A percentile compares a stretch with the other conserved stretches of the same genome.
Conservation (phyloP, 2,329 filamentous ascomycete species). For the Fusarium chuoi region DNA sequence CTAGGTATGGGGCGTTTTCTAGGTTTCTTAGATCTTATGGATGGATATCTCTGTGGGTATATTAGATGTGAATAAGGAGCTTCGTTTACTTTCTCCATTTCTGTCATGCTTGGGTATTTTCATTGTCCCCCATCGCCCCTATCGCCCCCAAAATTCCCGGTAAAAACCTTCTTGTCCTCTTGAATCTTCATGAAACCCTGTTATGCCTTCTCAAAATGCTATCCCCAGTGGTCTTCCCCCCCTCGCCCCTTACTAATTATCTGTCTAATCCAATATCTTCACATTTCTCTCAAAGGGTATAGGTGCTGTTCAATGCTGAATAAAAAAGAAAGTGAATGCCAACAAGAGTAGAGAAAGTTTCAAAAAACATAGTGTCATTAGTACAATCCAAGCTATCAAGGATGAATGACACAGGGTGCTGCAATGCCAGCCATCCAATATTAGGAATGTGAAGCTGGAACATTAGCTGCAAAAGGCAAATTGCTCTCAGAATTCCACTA, state of each 20-base stretch:
- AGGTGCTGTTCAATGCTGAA: conserved; percentile 8
- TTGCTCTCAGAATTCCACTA: neutral
- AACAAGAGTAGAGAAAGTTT: neutral
- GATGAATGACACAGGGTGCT: neutral
- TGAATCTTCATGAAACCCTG: neutral
- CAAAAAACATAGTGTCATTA: neutral
- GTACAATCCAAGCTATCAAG: neutral
- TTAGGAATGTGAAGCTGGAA: conserved; percentile 9
- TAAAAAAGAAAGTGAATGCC: neutral
- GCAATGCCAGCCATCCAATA: conserved; percentile 1
- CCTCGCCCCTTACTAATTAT: neutral
- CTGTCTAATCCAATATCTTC: conserved; percentile 5
- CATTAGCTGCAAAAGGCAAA: conserved; percentile 1
- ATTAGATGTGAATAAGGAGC: neutral
- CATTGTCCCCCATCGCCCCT: neutral
- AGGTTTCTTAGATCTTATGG: neutral
- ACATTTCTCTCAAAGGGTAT: conserved; percentile 22
- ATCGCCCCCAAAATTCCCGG: neutral
- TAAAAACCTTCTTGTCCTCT: neutral
- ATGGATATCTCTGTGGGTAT: neutral
- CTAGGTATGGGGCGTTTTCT: neutral
- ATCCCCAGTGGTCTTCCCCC: neutral
- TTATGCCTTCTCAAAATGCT: neutral
- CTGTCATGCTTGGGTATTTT: neutral
- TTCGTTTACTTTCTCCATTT: neutral